Evolutionary conservation across 2,329 filamentous ascomycete genomes (phyloP).

Genomic region (Penicillium occitanis): DNA sequence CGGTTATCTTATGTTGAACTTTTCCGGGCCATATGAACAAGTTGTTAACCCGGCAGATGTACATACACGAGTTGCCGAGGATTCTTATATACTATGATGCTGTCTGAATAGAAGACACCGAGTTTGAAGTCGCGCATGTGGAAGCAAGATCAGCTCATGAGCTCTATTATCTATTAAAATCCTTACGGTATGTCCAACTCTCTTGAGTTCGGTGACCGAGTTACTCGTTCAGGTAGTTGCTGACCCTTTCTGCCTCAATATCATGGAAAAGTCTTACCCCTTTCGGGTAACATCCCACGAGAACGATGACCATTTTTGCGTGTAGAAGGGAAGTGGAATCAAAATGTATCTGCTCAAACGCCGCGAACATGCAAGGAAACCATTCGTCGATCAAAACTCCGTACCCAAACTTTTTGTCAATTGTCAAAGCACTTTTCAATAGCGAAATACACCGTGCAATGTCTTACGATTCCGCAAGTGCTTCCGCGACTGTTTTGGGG

Average conservation of each 20-base stretch:
- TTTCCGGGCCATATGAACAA: background rate
- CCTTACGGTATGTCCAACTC: background rate
- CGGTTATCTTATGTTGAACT: background rate
- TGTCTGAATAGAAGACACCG: background rate
- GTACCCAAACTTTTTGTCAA: background rate
- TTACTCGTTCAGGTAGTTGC: background rate
- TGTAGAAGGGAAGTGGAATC: background rate
- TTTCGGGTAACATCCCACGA: background rate
- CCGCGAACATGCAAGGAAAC: slow-evolving; percentile 5
- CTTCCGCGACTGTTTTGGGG: background rate
- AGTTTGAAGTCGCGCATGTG: background rate
- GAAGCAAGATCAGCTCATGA: background rate
- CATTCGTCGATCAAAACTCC: background rate
- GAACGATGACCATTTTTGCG: background rate
- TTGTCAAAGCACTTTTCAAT: background rate
- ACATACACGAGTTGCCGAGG: background rate
- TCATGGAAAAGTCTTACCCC: background rate
- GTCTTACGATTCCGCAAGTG: background rate
- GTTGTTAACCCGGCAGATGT: background rate
- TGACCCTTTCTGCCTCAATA: background rate
- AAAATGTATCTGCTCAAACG: background rate
- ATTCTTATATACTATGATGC: background rate
- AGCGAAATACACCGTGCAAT: background rate
- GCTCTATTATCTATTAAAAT: background rate
- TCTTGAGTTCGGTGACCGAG: background rate